Conservation (phyloP, 2,329 filamentous ascomycete species). For the Pleomassaria siparia region DNA sequence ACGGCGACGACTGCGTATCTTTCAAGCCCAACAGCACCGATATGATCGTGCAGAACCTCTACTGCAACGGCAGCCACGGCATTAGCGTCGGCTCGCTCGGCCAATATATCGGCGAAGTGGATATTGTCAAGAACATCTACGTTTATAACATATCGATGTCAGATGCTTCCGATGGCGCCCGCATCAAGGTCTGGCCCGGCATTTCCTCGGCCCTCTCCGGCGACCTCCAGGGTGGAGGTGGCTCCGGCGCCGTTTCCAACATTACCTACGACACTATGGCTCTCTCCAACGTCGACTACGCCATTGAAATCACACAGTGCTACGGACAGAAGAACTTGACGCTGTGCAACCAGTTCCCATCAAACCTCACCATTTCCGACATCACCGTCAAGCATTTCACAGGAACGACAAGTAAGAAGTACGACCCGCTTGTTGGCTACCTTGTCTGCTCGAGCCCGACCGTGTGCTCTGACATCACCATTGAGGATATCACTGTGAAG, state of each 20-base stretch:
- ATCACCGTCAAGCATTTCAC: conserved; percentile 59
- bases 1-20: conserved; percentile 71
- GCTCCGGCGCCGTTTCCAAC: conserved; percentile 63
- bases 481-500: conserved; percentile 46
- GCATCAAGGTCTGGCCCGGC: conserved; percentile 75
- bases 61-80: conserved; percentile 70
- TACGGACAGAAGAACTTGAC: conserved; percentile 64
- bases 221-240: conserved; percentile 67
- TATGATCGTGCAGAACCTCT: conserved; percentile 66
- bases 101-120: conserved; percentile 64
- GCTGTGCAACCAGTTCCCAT: conserved; percentile 61
- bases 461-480: conserved; percentile 54
- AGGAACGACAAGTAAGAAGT: conserved; percentile 54
- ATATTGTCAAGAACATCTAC: conserved; percentile 70
- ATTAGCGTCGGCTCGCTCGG: conserved; percentile 73
- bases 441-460: conserved; percentile 48
- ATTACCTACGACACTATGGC: conserved; percentile 66
- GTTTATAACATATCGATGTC: conserved; percentile 45
- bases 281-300: conserved; percentile 65
- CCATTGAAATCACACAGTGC: conserved; percentile 66
- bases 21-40: conserved; percentile 75
- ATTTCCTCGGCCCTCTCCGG: conserved; percentile 56
- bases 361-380: conserved; percentile 57
- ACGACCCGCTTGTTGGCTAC: conserved; percentile 46
- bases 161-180: conserved; percentile 60